Evolutionary conservation across 768 basidiomycete species (phyloP), one percentile per base, ranked within the genome.

Genomic region (Macrocybe gigantea): DNA sequence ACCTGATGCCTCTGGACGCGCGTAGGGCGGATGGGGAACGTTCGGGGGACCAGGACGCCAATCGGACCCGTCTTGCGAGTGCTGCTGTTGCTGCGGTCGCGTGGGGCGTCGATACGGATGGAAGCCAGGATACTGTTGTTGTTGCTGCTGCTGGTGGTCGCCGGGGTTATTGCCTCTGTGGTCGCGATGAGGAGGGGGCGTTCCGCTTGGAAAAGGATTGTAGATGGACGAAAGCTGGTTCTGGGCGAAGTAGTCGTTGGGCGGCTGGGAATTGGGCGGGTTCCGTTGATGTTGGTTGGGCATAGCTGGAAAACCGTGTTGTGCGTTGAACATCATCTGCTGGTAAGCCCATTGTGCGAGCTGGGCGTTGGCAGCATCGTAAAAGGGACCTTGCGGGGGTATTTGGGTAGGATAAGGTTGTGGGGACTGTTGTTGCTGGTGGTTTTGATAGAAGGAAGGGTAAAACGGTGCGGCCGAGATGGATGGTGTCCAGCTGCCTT

Each of bases 271-370:
- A 41, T 62, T 63, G 42, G 70, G 61, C 22, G 22, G 22, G 33
- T 69, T 68, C 35, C 76, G 72, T 57, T 75, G 76, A 38, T 74
- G 73, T 57, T 73, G 64, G 53, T 70, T 73, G 55, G 78, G 71
- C n/a, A 73, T 68, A 51, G 56, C 64, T 31, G 64, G 61, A 57
- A 73, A 75, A 40, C 67, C 71, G 41, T 80, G 79, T 55, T 82
- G 78, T 41, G 82, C 82, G 58, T 78, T 82, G 69, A 80, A 85
- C 82, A 92, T 82, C 88, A 91, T 90, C 59, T 91, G 88, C 66
- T 90, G 88, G 68, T 92, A 92, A 34, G 88, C 86, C 88, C 89
- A 92, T 63, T 88, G 86, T 3, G 87, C 83, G 48, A 88, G 79
- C 53, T 85, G 85, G 45, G 85, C 85, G 53, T 84, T 82, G 8